Evolutionary conservation across 768 basidiomycete genomes (phyloP).

Genomic region (Galerina marginata): DNA sequence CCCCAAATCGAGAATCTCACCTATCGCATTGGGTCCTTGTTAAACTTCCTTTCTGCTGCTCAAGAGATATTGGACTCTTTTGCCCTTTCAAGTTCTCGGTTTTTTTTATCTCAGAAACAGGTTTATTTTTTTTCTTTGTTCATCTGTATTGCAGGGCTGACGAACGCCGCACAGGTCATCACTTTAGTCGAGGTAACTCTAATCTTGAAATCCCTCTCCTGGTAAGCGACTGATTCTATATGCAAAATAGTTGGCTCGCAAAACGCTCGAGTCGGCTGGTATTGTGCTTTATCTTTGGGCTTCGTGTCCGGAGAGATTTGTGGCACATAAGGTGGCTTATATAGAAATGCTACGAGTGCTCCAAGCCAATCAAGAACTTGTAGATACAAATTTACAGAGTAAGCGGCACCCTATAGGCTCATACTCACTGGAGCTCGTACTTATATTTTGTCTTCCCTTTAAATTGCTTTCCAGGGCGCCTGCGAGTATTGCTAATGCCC

Average conservation of each 20-base stretch:
- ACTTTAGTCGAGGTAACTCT: conserved; percentile 54
- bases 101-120: conserved; percentile 38
- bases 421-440: conserved; percentile 4
- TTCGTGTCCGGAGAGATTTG: conserved; percentile 44
- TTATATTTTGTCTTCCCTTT: conserved; percentile 1
- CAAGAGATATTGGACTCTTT: conserved; percentile 32
- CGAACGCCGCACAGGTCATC: conserved; percentile 44
- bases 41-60: conserved; percentile 36
- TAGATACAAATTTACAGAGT: conserved; percentile 41
- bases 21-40: conserved; percentile 27
- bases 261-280: conserved; percentile 48
- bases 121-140: conserved; percentile 26
- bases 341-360: conserved; percentile 51
- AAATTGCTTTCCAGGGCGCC: conserved; percentile 31
- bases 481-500: conserved; percentile 40
- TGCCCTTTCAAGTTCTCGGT: conserved; percentile 23
- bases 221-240: conserved; percentile 15
- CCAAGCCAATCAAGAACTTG: conserved; percentile 36
- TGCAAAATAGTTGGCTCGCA: conserved; percentile 47
- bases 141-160: neutral
- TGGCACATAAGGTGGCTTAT: conserved; percentile 53
- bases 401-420: conserved; percentile 16
- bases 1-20: conserved; percentile 19
- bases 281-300: conserved; percentile 52
- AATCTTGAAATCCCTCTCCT: neutral